phyloP scores from a whole-genome alignment of 176 grass and related monocot genomes.

The Aegilops speltoides region DNA sequence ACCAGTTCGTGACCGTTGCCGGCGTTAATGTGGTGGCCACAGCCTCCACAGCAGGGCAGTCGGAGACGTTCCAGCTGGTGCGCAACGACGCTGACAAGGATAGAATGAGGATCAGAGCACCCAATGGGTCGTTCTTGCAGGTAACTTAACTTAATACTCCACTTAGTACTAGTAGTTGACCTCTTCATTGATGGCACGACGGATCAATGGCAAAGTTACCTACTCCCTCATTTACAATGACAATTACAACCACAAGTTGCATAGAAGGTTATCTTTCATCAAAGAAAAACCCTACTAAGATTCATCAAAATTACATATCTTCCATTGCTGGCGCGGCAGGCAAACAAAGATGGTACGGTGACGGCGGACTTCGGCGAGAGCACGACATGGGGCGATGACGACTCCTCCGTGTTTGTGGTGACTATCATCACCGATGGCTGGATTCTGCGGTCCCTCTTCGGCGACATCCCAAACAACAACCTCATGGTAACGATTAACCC shows the following conservation, averaged over 20 bases:
- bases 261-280: too few species aligned
- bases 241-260: too few species aligned
- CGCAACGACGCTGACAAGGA: neutral
- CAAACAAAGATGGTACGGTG: neutral
- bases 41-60: too few species aligned
- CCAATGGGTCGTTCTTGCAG: neutral
- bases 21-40: too few species aligned
- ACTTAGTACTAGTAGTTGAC: neutral
- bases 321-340: neutral
- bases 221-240: neutral
- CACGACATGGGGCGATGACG: slow-evolving; percentile 33
- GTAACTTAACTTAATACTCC: neutral
- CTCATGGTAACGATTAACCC: neutral
- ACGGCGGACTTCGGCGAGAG: slow-evolving; percentile 23
- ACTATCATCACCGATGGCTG: neutral
- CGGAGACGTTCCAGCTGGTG: neutral
- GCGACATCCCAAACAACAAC: neutral
- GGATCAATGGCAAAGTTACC: neutral
- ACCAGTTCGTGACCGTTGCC: too few species aligned
- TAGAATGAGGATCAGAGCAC: neutral
- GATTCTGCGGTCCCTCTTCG: neutral
- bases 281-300: too few species aligned
- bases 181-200: neutral
- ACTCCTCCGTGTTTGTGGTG: slow-evolving; percentile 31
- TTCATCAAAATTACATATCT: too few species aligned